Evolutionary conservation across 805 yeast genomes (phyloP), one percentile per base, ranked within the genome.

Genomic region (Ogataea degrootiae): DNA sequence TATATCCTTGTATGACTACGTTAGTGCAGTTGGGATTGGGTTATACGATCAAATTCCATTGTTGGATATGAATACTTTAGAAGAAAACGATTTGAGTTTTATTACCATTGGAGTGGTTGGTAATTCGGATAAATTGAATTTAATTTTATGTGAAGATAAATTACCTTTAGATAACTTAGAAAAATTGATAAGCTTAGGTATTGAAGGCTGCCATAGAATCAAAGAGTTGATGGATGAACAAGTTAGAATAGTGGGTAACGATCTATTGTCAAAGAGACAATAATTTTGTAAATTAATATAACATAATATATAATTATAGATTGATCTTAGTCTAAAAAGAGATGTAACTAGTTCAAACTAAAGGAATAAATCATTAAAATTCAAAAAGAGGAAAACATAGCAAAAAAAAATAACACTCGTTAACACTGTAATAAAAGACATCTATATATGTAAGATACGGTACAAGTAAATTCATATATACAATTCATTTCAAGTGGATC

Each of bases 1-100:
- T 43, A 83, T 94, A 41, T 85, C 97, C 5, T 83, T 94, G 85
- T 86, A 85, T 61, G 98, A 94, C 63, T 91, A 88, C 62, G 85
- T 92, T 15, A 79, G 89, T 46, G 82, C 96, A 1, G 77, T 88
- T 15, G 76, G 85, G 29, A 86, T 90, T 5, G 97, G 97, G 0
- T 67, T 87, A 19, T 83, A 80, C 58, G 96, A 88, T 56, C 82
- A 79, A 39, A 68, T 73, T 6, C 90, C 96, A 14, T 69, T 94
- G 48, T 71, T 94, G 42, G 99, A 92, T 63, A 76, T 91, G 49
- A 89, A 87, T 63, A 73, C 82, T 9, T 62, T 87, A 51, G 99
- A 94, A 65, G 97, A 89, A 62, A 74, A 71, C 48, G 97, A 90
- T 53, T 77, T 92, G 73, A 82, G 96, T 46, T 77, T 76, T 53